Conservation (phyloP, 805 yeast species). For the Saccharomycopsis oosterbeekiorum region DNA sequence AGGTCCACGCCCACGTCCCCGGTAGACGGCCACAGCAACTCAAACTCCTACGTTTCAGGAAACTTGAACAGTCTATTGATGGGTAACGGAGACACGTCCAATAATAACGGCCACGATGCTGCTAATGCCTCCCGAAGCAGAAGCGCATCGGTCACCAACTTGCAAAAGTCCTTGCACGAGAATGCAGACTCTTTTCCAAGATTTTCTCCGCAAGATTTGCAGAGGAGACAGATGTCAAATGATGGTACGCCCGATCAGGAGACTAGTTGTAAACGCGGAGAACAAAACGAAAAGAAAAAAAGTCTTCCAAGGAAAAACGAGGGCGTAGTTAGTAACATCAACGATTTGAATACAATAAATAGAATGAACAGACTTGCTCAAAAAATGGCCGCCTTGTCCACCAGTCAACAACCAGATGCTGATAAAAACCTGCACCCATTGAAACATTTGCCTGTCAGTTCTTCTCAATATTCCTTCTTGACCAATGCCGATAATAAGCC, state of each 20-base stretch:
- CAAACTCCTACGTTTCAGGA: neutral
- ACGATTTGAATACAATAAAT: neutral
- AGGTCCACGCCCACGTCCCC: conserved; percentile 9
- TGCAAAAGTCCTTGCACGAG: neutral
- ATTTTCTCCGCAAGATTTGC: neutral
- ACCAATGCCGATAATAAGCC: neutral
- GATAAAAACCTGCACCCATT: neutral
- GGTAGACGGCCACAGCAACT: neutral
- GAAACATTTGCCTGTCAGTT: neutral
- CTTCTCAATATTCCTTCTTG: neutral
- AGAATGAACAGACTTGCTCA: neutral
- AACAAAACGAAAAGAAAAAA: neutral
- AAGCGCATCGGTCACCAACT: no score
- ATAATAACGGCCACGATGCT: no score
- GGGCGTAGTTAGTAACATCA: neutral
- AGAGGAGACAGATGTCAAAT: neutral
- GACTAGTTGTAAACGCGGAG: neutral
- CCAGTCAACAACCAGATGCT: neutral
- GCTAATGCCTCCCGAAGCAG: no score
- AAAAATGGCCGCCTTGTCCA: neutral
- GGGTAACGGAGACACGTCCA: neutral
- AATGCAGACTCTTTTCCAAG: neutral
- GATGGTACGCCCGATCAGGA: neutral
- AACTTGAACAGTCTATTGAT: neutral
- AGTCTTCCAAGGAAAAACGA: neutral